Evolutionary conservation across 257 asterid species (phyloP).

Genomic region (Nicotiana benthamiana): DNA sequence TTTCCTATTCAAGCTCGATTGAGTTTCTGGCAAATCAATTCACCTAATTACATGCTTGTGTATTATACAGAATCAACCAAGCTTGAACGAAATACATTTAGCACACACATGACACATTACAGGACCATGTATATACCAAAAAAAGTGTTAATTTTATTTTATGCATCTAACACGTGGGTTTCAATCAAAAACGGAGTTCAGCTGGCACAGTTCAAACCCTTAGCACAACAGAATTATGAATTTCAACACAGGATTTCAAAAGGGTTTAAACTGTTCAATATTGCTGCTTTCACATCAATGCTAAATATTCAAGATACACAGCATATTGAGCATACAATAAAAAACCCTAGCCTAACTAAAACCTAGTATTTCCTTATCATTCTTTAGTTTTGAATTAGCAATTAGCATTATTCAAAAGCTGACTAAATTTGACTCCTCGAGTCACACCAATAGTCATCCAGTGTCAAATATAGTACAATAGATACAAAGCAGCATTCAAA

Average conservation of each 20-base stretch:
- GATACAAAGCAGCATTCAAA: neutral
- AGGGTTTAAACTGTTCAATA: neutral
- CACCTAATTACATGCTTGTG: neutral
- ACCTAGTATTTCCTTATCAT: neutral
- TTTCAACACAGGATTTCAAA: neutral
- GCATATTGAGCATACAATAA: neutral
- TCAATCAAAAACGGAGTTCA: neutral
- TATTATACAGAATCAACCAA: neutral
- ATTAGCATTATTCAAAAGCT: neutral
- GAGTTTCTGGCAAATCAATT: neutral
- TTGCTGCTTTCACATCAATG: neutral
- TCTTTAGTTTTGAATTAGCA: neutral
- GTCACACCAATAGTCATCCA: neutral
- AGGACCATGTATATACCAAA: neutral
- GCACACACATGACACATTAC: neutral
- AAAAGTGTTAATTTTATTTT: neutral
- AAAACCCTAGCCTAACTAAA: neutral
- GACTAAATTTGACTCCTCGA: neutral
- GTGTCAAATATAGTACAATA: neutral
- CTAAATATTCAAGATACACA: neutral
- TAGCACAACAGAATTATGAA: neutral
- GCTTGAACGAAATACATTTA: neutral
- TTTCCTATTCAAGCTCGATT: neutral
- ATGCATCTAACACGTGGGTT: neutral
- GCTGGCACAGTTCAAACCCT: neutral